Base-by-base conservation (phyloP, 2,329 filamentous ascomycete genomes). In the Fusarium duplospermum region DNA sequence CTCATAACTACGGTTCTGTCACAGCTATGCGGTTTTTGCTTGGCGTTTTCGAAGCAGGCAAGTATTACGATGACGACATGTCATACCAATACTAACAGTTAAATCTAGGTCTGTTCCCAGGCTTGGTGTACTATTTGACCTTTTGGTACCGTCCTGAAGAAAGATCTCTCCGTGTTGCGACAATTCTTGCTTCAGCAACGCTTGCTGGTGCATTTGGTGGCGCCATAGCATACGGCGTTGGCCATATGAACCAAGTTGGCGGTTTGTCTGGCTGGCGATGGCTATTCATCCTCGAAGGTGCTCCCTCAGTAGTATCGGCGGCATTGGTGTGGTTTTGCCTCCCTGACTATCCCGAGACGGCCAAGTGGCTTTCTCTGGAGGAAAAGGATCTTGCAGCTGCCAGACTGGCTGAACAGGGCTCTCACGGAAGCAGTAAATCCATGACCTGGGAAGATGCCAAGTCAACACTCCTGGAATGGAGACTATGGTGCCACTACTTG, bases 101-200 rank as follows among this genome's bases (percentile, higher is more conserved):
- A 66, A 18, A 29, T 4, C 1, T 24, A 75, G 74, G 75, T 2
- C 22, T 78, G 1, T 77, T 77, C 20, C 76, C 76, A 0, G 76
- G 76, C 6, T 61, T 78, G 13, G 73, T 77, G 1, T 78, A 78
- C 27, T 78, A 78, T 24, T 83, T 94, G 14, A 93, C 92, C 0
- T 89, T 93, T 67, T 94, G 93, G 86, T 94, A 94, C 80, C 90
- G 87, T 18, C 89, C 89, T 69, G 87, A 89, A n/a, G 92, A 94
- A 81, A 86, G 93, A 8, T 91, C 91, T 2, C 81, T 93, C 6
- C 88, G 80, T 2, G 89, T 93, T 1, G 91, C 91, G 4, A 90
- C 92, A 66, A 88, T 94, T 0, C 90, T 94, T 71, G 88, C 90
- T 16, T 89, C 86, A 13, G 90, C 91, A 1, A 92, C 92, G 0